Conservation (phyloP, 2,329 filamentous ascomycete species). For the Hirsutella thompsonii region DNA sequence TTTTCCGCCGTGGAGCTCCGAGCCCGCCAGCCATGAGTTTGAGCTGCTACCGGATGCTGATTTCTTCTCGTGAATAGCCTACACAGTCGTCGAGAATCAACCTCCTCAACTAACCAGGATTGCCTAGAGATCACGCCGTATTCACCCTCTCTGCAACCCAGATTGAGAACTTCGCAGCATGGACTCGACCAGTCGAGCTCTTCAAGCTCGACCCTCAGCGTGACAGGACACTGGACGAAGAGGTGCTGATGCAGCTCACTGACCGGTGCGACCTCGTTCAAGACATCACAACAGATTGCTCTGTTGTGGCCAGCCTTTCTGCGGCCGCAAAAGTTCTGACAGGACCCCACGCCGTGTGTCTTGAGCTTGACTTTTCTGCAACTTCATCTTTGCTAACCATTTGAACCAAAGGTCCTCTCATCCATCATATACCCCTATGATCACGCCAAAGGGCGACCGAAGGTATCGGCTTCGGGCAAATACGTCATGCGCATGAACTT, state of each 20-base stretch:
- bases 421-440: conserved; percentile 69
- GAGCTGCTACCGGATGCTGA: conserved; percentile 30
- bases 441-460: conserved; percentile 39
- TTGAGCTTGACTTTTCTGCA: not conserved
- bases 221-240: conserved; percentile 18
- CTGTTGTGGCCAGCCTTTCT: conserved; percentile 89
- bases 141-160: conserved; percentile 67
- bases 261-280: conserved; percentile 74
- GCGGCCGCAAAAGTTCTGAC: conserved; percentile 60
- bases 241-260: conserved; percentile 40
- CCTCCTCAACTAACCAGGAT: not conserved
- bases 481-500: conserved; percentile 91
- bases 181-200: conserved; percentile 66
- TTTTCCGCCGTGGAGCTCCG: conserved; percentile 73
- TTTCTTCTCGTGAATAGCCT: conserved; percentile 47
- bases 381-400: not conserved
- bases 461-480: conserved; percentile 65
- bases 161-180: conserved; percentile 62
- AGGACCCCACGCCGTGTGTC: conserved; percentile 52
- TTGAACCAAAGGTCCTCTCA: conserved; percentile 44
- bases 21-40: conserved; percentile 52
- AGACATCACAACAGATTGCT: conserved; percentile 92
- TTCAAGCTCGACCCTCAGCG: conserved; percentile 18
- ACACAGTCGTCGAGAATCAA: not conserved
- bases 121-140: conserved; percentile 49